These are phyloP conservation scores for Croton laevigatus DNA, from an alignment of 441 rosid genomes.

Conservation along the genomic window DNA sequence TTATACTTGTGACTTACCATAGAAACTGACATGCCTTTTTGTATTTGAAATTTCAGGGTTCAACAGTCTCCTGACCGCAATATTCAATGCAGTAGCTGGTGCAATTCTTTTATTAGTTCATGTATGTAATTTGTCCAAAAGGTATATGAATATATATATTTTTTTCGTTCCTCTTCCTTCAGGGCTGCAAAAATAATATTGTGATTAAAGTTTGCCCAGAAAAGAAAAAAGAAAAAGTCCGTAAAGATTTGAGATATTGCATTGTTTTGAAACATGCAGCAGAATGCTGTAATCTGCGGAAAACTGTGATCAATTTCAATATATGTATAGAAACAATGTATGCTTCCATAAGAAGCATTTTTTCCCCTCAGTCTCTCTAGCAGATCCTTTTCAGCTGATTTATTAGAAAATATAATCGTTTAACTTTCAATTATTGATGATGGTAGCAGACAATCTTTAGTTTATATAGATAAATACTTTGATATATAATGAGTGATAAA, in stretches of 20 bases:
- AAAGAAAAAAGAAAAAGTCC: slow-evolving; percentile 10
- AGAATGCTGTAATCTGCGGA: slow-evolving; percentile 30
- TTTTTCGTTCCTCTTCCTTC: slow-evolving; percentile 26
- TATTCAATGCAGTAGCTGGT: slow-evolving; percentile 30
- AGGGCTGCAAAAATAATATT: slow-evolving; percentile 49
- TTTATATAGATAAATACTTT: too few species aligned
- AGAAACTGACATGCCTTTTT: background rate
- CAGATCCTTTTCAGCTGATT: too few species aligned
- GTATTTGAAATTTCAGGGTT: slow-evolving; percentile 41
- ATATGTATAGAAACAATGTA: slow-evolving; percentile 33
- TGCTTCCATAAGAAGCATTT: slow-evolving; percentile 22
- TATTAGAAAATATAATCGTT: too few species aligned
- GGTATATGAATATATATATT: slow-evolving; percentile 30
- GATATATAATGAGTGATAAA: too few species aligned
- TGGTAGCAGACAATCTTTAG: too few species aligned
- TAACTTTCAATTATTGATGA: too few species aligned
- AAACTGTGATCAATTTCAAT: slow-evolving; percentile 15
- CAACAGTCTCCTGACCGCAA: slow-evolving; percentile 24
- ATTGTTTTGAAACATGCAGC: slow-evolving; percentile 29
- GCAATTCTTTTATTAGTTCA: slow-evolving; percentile 58
- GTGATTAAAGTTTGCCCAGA: slow-evolving; percentile 17
- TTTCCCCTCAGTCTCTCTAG: background rate
- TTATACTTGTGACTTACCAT: too few species aligned
- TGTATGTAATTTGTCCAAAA: slow-evolving; percentile 49
- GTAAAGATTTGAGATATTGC: slow-evolving; percentile 31